Base-by-base conservation (phyloP, 1,139 yeast species). In the Zygosaccharomyces pseudobailii region DNA sequence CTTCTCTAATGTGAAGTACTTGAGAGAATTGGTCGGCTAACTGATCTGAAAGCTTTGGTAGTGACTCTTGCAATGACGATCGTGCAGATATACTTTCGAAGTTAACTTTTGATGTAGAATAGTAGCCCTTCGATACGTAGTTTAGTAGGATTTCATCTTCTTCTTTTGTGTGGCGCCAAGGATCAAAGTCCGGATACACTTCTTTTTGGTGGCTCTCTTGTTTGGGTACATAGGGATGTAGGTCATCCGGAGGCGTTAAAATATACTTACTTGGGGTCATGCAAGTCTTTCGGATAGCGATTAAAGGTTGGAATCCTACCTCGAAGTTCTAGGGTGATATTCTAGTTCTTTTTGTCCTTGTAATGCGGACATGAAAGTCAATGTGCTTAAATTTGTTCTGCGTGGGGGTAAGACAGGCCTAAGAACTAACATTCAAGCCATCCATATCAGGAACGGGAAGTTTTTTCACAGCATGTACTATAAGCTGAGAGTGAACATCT, bases 171-270 rank as follows among this genome's bases (percentile, higher is more conserved):
- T 84, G 90, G 45, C 72, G 70, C 96, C 96, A 88, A 0, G 94
- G 87, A 48, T 72, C 72, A 63, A 81, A 87, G 66, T 88, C 96
- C 0, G 96, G 96, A 58, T 76, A 84, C 23, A 54, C 51, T 21
- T 49, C 42, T 8, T 44, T 41, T 27, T 13, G 34, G 10, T 48
- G 40, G n/a, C 32, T 45, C 34, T 41, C 40, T 27, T 32, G 31
- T 33, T 45, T 31, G 46, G 52, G 31, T n/a, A 61, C 50, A 45
- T 55, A 55, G 6, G 67, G 66, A 48, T 64, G 60, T 31, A 64
- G 37, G 27, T 63, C 67, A 45, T 64, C 68, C 22, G 68, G 67
- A 7, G 67, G 67, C 5, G 55, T 53, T 32, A 64, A 43, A 20
- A 61, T 44, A 49, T 63, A 64, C 50, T 63, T 63, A 40, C 56